Percentiles rank a stretch among this genome's conserved stretches.
phyloP scores from a whole-genome alignment of 2,329 filamentous ascomycete species.

The Xylariaceae sp. region DNA sequence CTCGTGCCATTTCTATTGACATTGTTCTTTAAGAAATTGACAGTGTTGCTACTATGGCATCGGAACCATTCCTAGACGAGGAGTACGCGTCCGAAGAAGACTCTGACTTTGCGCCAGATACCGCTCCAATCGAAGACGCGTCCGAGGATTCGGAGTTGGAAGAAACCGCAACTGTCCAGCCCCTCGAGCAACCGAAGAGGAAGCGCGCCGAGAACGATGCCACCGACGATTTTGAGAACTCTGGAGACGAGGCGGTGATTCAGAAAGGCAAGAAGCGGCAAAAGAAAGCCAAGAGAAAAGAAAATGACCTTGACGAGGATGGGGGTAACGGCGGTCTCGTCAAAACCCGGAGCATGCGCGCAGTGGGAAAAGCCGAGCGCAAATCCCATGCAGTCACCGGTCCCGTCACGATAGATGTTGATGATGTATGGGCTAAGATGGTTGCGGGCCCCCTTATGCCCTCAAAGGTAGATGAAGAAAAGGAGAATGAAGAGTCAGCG shows the following conservation, averaged over 20 bases:
- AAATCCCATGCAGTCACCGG: conserved; percentile 48
- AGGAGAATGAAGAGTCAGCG: conserved; percentile 10
- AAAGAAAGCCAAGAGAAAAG: conserved; percentile 43
- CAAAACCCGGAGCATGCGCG: conserved; percentile 69
- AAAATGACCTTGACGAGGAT: conserved; percentile 41
- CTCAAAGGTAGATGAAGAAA: conserved; percentile 20
- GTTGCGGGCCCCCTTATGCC: conserved; percentile 38
- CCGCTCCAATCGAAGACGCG: conserved; percentile 39
- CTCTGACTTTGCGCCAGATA: conserved; percentile 66
- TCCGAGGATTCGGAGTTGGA: conserved; percentile 50
- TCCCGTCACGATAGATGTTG: conserved; percentile 66
- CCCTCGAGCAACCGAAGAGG: conserved; percentile 22
- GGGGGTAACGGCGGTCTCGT: conserved; percentile 60
- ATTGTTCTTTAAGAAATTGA: too few relatives aligned
- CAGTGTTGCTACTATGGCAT: conserved; percentile 32
- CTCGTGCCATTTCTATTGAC: neutral
- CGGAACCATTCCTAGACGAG: conserved; percentile 38
- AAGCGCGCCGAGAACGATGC: conserved; percentile 24
- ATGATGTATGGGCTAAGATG: conserved; percentile 68
- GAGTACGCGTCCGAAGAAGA: conserved; percentile 69
- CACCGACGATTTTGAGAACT: conserved; percentile 57
- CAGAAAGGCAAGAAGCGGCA: conserved; percentile 53
- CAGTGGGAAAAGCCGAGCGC: conserved; percentile 59
- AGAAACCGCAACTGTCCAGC: conserved; percentile 36
- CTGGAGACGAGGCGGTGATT: conserved; percentile 69